Evolutionary conservation across 441 rosid species (phyloP).

Genomic region (Pelargonium myrrhifolium): DNA sequence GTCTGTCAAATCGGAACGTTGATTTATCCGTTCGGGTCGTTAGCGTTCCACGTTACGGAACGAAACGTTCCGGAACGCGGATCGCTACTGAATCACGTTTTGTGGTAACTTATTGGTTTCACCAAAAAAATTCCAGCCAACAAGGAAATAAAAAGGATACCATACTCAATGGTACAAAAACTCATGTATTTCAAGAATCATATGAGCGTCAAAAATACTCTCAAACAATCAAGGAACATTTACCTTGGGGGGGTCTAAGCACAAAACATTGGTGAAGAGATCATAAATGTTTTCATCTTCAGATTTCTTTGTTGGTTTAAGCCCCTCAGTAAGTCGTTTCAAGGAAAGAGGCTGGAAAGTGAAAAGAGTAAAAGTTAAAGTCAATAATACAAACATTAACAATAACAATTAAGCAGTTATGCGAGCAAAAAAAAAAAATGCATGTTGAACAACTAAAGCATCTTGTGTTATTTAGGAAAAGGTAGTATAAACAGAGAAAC

Average conservation of each 20-base stretch:
- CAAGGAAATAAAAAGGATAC: neutral
- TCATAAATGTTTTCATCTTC: constrained; percentile 54
- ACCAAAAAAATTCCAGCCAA: neutral
- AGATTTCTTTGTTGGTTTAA: constrained; percentile 44
- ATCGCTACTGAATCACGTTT: too few species aligned
- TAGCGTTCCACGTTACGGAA: too few species aligned
- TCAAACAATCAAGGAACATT: neutral
- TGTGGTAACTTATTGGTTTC: too few species aligned
- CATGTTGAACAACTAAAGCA: neutral
- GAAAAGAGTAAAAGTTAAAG: constrained; percentile 14
- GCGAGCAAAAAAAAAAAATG: neutral
- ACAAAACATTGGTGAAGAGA: constrained; percentile 70
- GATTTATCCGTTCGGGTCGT: too few species aligned
- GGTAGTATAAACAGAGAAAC: neutral
- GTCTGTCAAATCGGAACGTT: too few species aligned
- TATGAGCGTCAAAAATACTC: neutral
- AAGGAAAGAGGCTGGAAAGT: constrained; percentile 68
- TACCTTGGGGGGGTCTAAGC: constrained; percentile 72
- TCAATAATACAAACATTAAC: neutral
- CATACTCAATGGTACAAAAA: neutral
- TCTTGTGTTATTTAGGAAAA: neutral
- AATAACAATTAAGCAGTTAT: neutral
- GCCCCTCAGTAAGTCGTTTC: constrained; percentile 75
- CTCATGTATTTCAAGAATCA: neutral
- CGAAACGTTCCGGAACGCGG: too few species aligned